Evolutionary conservation across 2,329 filamentous ascomycete genomes (phyloP).

Genomic region (Epichloe scottii): DNA sequence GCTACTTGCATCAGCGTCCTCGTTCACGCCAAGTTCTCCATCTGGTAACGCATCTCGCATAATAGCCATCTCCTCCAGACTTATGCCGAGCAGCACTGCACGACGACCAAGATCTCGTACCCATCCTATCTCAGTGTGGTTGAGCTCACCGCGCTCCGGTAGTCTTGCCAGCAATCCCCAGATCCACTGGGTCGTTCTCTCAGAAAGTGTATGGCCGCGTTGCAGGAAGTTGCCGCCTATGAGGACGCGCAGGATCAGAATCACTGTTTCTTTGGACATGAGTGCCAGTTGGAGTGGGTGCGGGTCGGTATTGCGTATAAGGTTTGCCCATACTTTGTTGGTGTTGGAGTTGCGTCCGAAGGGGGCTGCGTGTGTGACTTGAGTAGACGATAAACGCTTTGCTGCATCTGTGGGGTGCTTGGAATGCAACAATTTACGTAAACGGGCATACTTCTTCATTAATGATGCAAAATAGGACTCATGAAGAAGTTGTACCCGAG

Average conservation of each 20-base stretch:
- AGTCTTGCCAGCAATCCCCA: conserved; percentile 72
- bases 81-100: conserved; percentile 49
- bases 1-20: conserved; percentile 34
- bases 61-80: conserved; percentile 39
- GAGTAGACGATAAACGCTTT: conserved; percentile 37
- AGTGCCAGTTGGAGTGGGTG: conserved; percentile 45
- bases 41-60: conserved; percentile 30
- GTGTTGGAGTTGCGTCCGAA: conserved; percentile 38
- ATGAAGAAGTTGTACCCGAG: conserved; percentile 33
- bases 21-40: conserved; percentile 27
- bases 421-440: conserved; percentile 49
- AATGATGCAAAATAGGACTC: conserved; percentile 57
- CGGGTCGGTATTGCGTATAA: conserved; percentile 41
- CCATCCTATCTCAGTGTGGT: conserved; percentile 61
- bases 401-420: conserved; percentile 40
- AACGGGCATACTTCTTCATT: conserved; percentile 47
- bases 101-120: conserved; percentile 70
- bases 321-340: conserved; percentile 37
- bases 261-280: conserved; percentile 53
- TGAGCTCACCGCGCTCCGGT: conserved; percentile 61
- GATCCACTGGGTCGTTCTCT: conserved; percentile 66
- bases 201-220: conserved; percentile 44
- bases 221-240: conserved; percentile 51
- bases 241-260: conserved; percentile 56
- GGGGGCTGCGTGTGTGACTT: conserved; percentile 42